Conservation (phyloP, 495 filamentous ascomycete genomes). For the Lasiosphaeria miniovina region DNA sequence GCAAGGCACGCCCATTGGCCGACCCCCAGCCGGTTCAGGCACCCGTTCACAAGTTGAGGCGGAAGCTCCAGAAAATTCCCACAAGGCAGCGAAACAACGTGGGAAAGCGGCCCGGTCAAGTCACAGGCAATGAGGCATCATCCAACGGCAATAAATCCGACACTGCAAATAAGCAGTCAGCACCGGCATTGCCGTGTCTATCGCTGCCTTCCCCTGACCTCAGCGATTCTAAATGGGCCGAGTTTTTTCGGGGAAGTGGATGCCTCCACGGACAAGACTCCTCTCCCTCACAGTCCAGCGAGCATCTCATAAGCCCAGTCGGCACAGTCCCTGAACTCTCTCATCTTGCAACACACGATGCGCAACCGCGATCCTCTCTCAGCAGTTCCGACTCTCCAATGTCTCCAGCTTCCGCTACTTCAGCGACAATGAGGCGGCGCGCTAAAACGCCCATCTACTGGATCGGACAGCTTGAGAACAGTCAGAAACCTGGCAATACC, state of each 20-base stretch:
- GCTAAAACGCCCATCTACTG: slow-evolving; percentile 46
- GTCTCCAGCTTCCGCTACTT: neutral
- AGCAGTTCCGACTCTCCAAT: neutral
- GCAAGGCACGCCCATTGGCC: slow-evolving; percentile 27
- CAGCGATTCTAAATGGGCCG: slow-evolving; percentile 36
- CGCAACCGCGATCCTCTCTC: slow-evolving; percentile 11
- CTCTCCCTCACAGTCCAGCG: slow-evolving; percentile 1
- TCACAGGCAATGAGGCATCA: slow-evolving; percentile 16
- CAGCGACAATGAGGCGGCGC: slow-evolving; percentile 30
- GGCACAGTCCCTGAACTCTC: slow-evolving; percentile 40
- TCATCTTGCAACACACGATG: slow-evolving; percentile 31
- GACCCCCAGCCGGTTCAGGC: slow-evolving; percentile 21
- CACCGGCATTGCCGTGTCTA: slow-evolving; percentile 18
- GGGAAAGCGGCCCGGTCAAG: slow-evolving; percentile 16
- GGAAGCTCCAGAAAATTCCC: slow-evolving; percentile 41
- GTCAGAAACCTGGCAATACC: slow-evolving; percentile 24
- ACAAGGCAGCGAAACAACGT: slow-evolving; percentile 30
- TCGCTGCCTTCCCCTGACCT: slow-evolving; percentile 20
- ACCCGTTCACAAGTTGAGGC: slow-evolving; percentile 34
- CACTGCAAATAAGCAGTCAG: slow-evolving; percentile 20
- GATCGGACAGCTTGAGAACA: slow-evolving; percentile 39
- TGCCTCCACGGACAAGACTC: slow-evolving; percentile 22
- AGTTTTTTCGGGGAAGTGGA: slow-evolving; percentile 33
- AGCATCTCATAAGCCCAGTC: slow-evolving; percentile 13
- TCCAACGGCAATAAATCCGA: slow-evolving; percentile 23